Conservation (phyloP, 2,329 filamentous ascomycete genomes). For the Fulvia fulva region DNA sequence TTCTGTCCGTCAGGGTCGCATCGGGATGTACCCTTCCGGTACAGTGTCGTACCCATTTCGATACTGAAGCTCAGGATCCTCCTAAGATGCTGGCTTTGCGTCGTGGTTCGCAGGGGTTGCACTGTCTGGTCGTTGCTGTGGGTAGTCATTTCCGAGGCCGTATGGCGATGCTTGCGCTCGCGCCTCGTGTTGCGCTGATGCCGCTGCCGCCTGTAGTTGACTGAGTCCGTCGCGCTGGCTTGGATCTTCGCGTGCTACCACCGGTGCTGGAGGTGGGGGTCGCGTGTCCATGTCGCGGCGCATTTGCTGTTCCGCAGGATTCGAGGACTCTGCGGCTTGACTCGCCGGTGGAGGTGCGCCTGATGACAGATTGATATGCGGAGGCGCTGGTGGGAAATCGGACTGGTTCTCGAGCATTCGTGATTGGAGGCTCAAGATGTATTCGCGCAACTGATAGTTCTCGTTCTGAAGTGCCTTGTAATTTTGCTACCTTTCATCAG, state of each 20-base stretch:
- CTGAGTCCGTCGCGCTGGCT: slow-evolving; percentile 23
- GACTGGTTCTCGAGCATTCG: slow-evolving; percentile 77
- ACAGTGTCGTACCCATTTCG: neutral
- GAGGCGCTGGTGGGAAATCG: slow-evolving; percentile 78
- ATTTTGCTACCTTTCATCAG: slow-evolving; percentile 32
- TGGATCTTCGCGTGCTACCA: slow-evolving; percentile 19
- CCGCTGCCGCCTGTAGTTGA: slow-evolving; percentile 26
- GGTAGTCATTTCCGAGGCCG: slow-evolving; percentile 24
- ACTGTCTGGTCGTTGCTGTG: slow-evolving; percentile 5
- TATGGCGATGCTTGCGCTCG: slow-evolving; percentile 25
- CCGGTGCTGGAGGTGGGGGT: slow-evolving; percentile 19
- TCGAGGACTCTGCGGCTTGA: slow-evolving; percentile 16
- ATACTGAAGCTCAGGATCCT: neutral
- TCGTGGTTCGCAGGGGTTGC: slow-evolving; percentile 2
- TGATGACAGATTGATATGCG: slow-evolving; percentile 66
- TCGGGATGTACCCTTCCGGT: neutral
- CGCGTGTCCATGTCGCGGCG: slow-evolving; percentile 22
- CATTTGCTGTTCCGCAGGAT: slow-evolving; percentile 22
- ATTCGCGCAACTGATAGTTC: slow-evolving; percentile 87
- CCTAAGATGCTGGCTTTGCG: slow-evolving; percentile 13
- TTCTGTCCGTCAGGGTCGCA: no score
- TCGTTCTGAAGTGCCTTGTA: slow-evolving; percentile 81
- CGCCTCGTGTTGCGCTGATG: slow-evolving; percentile 18
- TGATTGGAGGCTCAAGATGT: slow-evolving; percentile 85
- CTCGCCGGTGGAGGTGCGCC: slow-evolving; percentile 30